Evolutionary conservation across 805 yeast species (phyloP).

Genomic region (Teunomyces atbi): DNA sequence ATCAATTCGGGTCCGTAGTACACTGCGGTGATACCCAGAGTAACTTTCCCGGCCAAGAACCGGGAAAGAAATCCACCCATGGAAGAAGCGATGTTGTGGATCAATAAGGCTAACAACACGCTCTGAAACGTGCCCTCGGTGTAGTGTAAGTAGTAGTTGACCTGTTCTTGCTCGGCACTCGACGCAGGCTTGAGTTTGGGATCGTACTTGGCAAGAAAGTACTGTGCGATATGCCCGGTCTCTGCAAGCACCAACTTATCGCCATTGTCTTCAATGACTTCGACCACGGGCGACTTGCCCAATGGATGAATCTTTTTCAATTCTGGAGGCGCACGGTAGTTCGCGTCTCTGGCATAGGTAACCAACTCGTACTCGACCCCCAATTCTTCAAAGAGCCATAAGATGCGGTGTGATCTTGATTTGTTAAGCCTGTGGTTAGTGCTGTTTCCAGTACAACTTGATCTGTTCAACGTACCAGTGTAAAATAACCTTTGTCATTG

Average conservation of each 20-base stretch:
- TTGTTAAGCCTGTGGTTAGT: conserved; percentile 23
- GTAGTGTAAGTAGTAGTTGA: conserved; percentile 24
- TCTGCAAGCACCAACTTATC: conserved; percentile 38
- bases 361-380: conserved; percentile 33
- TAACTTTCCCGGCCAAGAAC: conserved; percentile 20
- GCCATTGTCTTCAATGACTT: conserved; percentile 22
- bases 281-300: conserved; percentile 37
- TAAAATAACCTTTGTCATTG: conserved; percentile 12
- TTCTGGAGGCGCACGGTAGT: conserved; percentile 33
- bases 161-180: conserved; percentile 38
- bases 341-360: conserved; percentile 23
- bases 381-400: conserved; percentile 39
- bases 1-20: conserved; percentile 26
- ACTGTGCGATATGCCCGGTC: conserved; percentile 57
- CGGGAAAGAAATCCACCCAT: conserved; percentile 20
- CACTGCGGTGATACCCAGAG: conserved; percentile 20
- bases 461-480: conserved; percentile 21
- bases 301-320: conserved; percentile 32
- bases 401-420: conserved; percentile 37
- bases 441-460: background rate
- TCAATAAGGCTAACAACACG: conserved; percentile 20
- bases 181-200: conserved; percentile 25
- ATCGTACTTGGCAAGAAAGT: conserved; percentile 52
- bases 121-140: conserved; percentile 26
- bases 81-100: conserved; percentile 22